phyloP scores from a whole-genome alignment of 805 yeast species.

The Limtongozyma cylindracea region DNA sequence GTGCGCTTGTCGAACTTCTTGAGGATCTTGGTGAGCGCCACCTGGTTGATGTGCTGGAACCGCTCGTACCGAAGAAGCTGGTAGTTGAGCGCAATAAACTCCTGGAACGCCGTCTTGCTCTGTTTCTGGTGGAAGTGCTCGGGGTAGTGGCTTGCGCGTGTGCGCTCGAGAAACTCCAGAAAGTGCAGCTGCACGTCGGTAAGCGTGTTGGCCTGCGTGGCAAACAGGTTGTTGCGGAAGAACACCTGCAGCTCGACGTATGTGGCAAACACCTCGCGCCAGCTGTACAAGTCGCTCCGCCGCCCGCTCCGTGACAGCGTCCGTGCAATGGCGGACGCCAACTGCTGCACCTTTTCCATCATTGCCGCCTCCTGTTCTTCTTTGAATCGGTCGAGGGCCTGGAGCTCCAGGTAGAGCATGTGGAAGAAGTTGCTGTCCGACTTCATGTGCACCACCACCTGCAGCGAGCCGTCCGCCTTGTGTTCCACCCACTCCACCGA shows the following conservation, averaged over 20 bases:
- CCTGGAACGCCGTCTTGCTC: conserved; percentile 16
- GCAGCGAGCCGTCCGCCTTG: conserved; percentile 6
- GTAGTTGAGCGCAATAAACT: conserved; percentile 26
- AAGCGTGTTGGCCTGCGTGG: conserved; percentile 18
- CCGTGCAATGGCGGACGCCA: no score
- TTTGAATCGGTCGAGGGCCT: conserved; percentile 20
- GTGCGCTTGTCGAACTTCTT: conserved; percentile 63
- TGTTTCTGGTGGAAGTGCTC: conserved; percentile 18
- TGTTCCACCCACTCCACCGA: background rate
- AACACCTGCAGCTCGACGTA: conserved; percentile 46
- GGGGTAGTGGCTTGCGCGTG: conserved; percentile 9
- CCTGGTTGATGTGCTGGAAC: conserved; percentile 33
- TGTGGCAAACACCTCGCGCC: conserved; percentile 43
- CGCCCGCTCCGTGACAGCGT: no score
- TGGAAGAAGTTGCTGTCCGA: conserved; percentile 37
- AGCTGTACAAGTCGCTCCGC: conserved; percentile 28
- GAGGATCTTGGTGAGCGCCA: conserved; percentile 41
- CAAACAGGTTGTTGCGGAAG: conserved; percentile 18
- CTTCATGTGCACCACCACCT: conserved; percentile 16
- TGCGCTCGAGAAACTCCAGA: conserved; percentile 14
- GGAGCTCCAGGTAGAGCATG: conserved; percentile 27
- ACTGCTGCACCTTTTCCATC: conserved; percentile 9
- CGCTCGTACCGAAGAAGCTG: conserved; percentile 28
- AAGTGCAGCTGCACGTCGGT: conserved; percentile 16
- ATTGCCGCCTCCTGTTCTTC: no score